These are phyloP conservation scores for Colletotrichum tabaci DNA, from an alignment of 2,329 filamentous ascomycete genomes.

Conservation along the genomic window DNA sequence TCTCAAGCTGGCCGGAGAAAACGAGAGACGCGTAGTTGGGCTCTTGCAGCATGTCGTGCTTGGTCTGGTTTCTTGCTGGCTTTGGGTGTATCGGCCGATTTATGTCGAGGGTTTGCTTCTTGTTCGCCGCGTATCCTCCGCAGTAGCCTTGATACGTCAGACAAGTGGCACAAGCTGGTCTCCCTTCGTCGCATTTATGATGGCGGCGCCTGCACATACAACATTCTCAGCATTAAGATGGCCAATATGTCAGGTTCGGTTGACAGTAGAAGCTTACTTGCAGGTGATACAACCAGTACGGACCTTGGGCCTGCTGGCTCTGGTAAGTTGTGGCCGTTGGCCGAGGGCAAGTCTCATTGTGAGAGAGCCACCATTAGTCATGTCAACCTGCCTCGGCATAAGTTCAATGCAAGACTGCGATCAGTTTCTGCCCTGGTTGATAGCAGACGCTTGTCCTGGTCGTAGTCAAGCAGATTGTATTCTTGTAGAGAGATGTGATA, in stretches of 20 bases:
- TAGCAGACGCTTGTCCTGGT: no score
- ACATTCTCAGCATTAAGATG: background rate
- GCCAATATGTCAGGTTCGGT: background rate
- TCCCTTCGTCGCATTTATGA: slow-evolving; percentile 31
- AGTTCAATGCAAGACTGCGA: no score
- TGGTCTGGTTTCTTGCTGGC: background rate
- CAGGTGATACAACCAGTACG: slow-evolving; percentile 30
- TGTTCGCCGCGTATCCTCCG: slow-evolving; percentile 8
- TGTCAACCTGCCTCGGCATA: background rate
- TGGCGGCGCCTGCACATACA: slow-evolving; percentile 3
- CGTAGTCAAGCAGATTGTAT: no score
- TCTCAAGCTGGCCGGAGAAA: slow-evolving; percentile 30
- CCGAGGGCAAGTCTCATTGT: slow-evolving; percentile 6
- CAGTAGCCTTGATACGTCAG: slow-evolving; percentile 33
- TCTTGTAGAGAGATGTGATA: no score
- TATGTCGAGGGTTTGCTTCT: background rate
- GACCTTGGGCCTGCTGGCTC: slow-evolving; percentile 27
- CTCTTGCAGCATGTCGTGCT: background rate
- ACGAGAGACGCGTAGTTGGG: slow-evolving; percentile 21
- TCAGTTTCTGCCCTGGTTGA: no score
- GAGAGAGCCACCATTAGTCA: background rate
- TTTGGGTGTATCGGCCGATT: slow-evolving; percentile 10
- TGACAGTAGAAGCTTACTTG: slow-evolving; percentile 3
- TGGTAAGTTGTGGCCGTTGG: slow-evolving; percentile 1
- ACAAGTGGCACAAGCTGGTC: slow-evolving; percentile 23